These are phyloP conservation scores for Globisporangium iwayamae DNA, from an alignment of 352 stramenopile genomes.

Conservation along the genomic window DNA sequence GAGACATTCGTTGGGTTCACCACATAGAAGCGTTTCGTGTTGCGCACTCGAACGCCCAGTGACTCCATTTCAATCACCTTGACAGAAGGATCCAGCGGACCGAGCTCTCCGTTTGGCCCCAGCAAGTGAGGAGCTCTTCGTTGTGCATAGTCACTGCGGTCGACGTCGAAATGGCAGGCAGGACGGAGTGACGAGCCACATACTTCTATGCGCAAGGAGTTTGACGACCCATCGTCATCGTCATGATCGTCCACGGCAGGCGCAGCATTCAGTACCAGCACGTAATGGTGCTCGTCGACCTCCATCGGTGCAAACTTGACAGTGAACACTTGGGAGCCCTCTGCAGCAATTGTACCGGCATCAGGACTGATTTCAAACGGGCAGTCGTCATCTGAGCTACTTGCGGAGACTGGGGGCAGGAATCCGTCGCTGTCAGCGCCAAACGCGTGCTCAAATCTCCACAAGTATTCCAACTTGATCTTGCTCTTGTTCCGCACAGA, in stretches of 20 bases:
- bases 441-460: slow-evolving; percentile 39
- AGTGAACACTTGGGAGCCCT: slow-evolving; percentile 66
- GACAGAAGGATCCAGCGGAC: slow-evolving; percentile 81
- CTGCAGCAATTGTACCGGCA: slow-evolving; percentile 47
- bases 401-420: not conserved
- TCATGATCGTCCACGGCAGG: not conserved
- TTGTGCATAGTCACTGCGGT: slow-evolving; percentile 86
- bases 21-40: slow-evolving; percentile 92
- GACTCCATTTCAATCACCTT: slow-evolving; percentile 92
- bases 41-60: slow-evolving; percentile 87
- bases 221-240: not conserved
- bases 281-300: slow-evolving; percentile 85
- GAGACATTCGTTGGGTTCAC: slow-evolving; percentile 92
- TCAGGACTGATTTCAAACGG: slow-evolving; percentile 86
- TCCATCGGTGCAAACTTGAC: slow-evolving; percentile 90
- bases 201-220: slow-evolving; percentile 48
- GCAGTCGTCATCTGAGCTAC: slow-evolving; percentile 48
- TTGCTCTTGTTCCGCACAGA: slow-evolving; percentile 68
- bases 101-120: slow-evolving; percentile 82
- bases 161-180: slow-evolving; percentile 92
- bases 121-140: slow-evolving; percentile 56
- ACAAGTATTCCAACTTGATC: slow-evolving; percentile 56
- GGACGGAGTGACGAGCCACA: slow-evolving; percentile 77
- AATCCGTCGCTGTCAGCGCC: slow-evolving; percentile 4
- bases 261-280: slow-evolving; percentile 37